These are phyloP conservation scores for Grosmannia clavigera DNA, from an alignment of 2,329 filamentous ascomycete genomes.

Conservation along the genomic window DNA sequence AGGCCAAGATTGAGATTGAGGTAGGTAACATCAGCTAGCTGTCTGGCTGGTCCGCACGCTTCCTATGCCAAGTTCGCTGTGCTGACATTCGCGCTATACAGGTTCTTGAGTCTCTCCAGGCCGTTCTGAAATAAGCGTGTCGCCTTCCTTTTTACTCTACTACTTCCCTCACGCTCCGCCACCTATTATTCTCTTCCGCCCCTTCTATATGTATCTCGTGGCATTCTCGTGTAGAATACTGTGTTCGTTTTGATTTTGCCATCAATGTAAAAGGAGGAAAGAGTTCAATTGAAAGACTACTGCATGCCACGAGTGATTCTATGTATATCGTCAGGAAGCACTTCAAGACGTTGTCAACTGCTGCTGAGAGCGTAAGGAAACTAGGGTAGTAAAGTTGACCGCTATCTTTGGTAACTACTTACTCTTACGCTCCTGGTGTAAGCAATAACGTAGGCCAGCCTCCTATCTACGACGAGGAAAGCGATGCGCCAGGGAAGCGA, in stretches of 20 bases:
- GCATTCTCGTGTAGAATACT: slow-evolving; percentile 25
- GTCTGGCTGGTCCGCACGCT: neutral
- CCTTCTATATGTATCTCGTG: neutral
- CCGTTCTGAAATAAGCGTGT: slow-evolving; percentile 57
- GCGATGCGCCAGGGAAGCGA: neutral
- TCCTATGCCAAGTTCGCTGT: neutral
- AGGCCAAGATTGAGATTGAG: slow-evolving; percentile 99
- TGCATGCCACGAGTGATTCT: neutral
- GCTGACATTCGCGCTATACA: slow-evolving; percentile 19
- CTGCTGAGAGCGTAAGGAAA: no score
- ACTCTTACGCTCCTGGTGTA: no score
- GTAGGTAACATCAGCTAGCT: slow-evolving; percentile 33
- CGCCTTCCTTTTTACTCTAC: neutral
- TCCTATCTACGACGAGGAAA: no score
- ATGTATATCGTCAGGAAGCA: neutral
- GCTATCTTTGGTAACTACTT: no score
- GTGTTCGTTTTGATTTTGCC: slow-evolving; percentile 14
- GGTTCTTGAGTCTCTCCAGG: slow-evolving; percentile 76
- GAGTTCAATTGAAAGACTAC: neutral
- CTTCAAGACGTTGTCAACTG: neutral
- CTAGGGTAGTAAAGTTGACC: no score
- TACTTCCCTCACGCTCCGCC: neutral
- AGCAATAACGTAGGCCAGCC: neutral
- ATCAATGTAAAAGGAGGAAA: slow-evolving; percentile 3
- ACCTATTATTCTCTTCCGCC: neutral